Base-by-base conservation (phyloP, 495 filamentous ascomycete species). In the Penicillium salamii region DNA sequence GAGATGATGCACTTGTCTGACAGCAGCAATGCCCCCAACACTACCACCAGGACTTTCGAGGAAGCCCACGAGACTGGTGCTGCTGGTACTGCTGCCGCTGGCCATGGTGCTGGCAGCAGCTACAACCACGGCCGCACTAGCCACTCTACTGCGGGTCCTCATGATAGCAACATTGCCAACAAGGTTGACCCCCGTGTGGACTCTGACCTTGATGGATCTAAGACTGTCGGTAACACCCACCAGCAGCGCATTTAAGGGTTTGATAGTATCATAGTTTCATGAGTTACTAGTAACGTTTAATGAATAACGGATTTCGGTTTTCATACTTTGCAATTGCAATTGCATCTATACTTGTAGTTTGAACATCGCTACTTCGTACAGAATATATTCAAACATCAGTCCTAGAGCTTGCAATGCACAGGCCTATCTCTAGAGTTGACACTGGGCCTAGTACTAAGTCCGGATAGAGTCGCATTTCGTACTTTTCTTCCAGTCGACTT, bases 81-180 rank as follows among this genome's bases (percentile, higher is more conserved):
- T 35, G 48, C 49, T 8, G 29, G 29, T 11, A 13, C 12, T 13
- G 12, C 3, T 3, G 7, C 7, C 11, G 3, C 29, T 32, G 12
- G 24, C 24, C 24, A 28, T 9, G 28, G 43, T 32, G 43, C 48
- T 38, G 50, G 46, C 40, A 53, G 53, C 53, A 56, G 44, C 50
- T 60, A 58, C 44, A 77, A 66, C 32, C 52, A 58, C 34, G 69
- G 71, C 9, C 11, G 40, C 19, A 32, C 18, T 13, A 20, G 18
- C 7, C 13, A 31, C 17, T 15, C 24, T 17, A 57, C 54, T 37
- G 50, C 40, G 28, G 57, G 57, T 43, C 76, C 69, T 4, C 75
- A 72, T 66, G 57, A 55, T 43, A 79, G 72, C 42, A 71, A 77
- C 55, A 18, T 81, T 12, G 67, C 76, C 43, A 86, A 85, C 68